Evolutionary conservation across 1,139 yeast species (phyloP).

Genomic region (Nakaseomyces glabratus): DNA sequence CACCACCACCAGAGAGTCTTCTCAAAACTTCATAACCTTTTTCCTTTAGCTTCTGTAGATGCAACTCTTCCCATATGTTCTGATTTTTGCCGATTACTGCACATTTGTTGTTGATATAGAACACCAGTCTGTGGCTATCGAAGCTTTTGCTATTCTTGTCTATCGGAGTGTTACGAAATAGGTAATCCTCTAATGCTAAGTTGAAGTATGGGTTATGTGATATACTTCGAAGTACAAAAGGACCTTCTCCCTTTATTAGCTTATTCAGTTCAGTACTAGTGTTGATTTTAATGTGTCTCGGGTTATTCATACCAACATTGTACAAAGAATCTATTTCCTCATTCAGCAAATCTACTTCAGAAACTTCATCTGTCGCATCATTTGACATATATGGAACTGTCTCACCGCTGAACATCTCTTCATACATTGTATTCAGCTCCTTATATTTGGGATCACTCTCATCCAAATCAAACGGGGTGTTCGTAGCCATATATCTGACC

Average conservation of each 20-base stretch:
- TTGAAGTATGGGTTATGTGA: conserved; percentile 61
- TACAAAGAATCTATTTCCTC: conserved; percentile 19
- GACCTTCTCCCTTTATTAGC: conserved; percentile 16
- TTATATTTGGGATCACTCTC: conserved; percentile 19
- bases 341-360: conserved; percentile 23
- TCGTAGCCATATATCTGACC: too few species aligned
- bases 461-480: conserved; percentile 18
- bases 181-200: conserved; percentile 72
- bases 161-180: conserved; percentile 57
- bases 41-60: conserved; percentile 47
- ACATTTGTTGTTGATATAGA: conserved; percentile 74
- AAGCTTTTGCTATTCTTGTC: conserved; percentile 17
- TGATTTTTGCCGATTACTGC: conserved; percentile 95
- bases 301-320: conserved; percentile 4
- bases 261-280: conserved; percentile 14
- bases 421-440: conserved; percentile 26
- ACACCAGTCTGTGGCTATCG: conserved; percentile 45
- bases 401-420: conserved; percentile 20
- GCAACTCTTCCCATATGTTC: conserved; percentile 85
- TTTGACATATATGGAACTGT: background rate
- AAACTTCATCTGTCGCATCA: background rate
- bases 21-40: conserved; percentile 63
- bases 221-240: conserved; percentile 23
- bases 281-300: conserved; percentile 5
- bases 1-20: conserved; percentile 89